These are phyloP conservation scores for Phytophthora sansomeana DNA, from an alignment of 352 stramenopile species.

Conservation along the genomic window DNA sequence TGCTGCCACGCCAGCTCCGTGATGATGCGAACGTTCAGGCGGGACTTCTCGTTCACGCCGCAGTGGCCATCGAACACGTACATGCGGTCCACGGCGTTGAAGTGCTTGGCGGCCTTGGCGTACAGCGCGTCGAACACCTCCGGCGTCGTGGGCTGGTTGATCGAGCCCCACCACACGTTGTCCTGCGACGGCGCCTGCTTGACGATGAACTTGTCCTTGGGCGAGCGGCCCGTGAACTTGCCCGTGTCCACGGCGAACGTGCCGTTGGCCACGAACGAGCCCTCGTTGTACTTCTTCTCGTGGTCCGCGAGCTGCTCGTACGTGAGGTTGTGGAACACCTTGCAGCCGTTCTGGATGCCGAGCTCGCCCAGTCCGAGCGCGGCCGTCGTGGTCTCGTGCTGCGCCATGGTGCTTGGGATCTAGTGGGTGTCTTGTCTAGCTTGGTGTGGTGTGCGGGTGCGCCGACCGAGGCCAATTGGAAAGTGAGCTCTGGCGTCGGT, in stretches of 20 bases:
- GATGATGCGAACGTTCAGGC: conserved; percentile 97
- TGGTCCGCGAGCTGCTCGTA: conserved; percentile 97
- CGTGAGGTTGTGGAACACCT: conserved; percentile 96
- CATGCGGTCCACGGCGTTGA: conserved; percentile 92
- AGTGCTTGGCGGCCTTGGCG: conserved; percentile 94
- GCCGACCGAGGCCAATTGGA: conserved; percentile 1
- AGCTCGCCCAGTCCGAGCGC: conserved; percentile 81
- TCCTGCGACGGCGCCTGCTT: conserved; percentile 92
- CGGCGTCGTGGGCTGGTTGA: conserved; percentile 95
- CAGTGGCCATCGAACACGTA: conserved; percentile 98
- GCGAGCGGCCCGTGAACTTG: conserved; percentile 99
- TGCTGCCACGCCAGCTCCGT: conserved; percentile 98
- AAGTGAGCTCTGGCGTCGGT: neutral
- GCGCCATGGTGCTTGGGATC: conserved; percentile 38
- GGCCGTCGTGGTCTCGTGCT: conserved; percentile 70
- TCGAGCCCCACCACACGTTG: conserved; percentile 97
- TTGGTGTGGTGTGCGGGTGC: neutral
- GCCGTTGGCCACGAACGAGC: conserved; percentile 88
- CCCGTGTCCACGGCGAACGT: conserved; percentile 98
- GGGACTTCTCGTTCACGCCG: conserved; percentile 92
- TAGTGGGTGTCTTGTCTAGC: neutral
- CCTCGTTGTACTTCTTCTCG: conserved; percentile 95
- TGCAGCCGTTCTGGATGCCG: conserved; percentile 90
- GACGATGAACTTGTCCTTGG: conserved; percentile 99
- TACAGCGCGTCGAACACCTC: conserved; percentile 97